phyloP scores from a whole-genome alignment of 495 filamentous ascomycete species.

The Aspergillus hancockii region DNA sequence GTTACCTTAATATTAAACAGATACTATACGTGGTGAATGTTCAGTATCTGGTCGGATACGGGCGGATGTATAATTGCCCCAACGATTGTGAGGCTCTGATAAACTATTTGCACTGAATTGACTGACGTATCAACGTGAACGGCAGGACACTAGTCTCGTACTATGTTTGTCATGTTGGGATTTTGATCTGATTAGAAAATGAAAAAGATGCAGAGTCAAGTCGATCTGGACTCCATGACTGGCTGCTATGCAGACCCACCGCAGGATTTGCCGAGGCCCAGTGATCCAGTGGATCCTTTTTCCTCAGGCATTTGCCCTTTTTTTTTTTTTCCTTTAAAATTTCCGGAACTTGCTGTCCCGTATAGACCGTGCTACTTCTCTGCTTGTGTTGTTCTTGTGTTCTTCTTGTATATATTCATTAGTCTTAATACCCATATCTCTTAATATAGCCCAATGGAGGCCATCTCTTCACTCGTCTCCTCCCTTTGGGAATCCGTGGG shows the following conservation, averaged over 20 bases:
- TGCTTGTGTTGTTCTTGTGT: not conserved
- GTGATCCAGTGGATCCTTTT: not conserved
- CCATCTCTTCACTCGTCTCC: conserved; percentile 9
- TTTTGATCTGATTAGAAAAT: not conserved
- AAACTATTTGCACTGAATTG: too few relatives aligned
- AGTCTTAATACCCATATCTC: not conserved
- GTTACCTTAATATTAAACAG: too few relatives aligned
- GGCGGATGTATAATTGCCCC: too few relatives aligned
- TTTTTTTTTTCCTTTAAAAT: not conserved
- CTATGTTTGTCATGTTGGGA: not conserved
- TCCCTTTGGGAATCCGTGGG: conserved; percentile 18
- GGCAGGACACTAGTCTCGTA: too few relatives aligned
- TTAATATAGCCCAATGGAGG: conserved; percentile 14
- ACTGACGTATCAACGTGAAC: too few relatives aligned
- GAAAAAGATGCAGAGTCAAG: not conserved
- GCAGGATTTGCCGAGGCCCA: not conserved
- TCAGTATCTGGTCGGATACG: too few relatives aligned
- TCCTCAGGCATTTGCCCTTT: not conserved
- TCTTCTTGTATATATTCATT: not conserved
- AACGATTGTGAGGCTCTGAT: too few relatives aligned
- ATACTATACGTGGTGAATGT: too few relatives aligned
- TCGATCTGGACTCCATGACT: not conserved
- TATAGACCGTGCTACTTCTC: not conserved
- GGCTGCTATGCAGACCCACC: not conserved
- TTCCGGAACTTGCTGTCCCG: not conserved